Evolutionary conservation across 306 rosid species (phyloP).

Genomic region (Alnus glutinosa): DNA sequence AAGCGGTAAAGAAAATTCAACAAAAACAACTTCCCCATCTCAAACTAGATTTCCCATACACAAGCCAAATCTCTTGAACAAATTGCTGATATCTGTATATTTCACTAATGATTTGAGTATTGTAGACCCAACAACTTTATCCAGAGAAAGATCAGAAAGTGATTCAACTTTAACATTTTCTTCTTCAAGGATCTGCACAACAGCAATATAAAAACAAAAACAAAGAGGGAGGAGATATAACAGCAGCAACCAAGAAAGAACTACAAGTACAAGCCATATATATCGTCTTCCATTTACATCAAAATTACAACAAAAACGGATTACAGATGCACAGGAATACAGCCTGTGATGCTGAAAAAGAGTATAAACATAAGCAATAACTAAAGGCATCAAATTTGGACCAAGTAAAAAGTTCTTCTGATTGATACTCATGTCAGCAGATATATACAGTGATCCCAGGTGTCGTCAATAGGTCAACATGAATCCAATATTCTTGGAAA

Average conservation of each 20-base stretch:
- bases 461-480: constrained; percentile 9
- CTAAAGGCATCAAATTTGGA: background rate
- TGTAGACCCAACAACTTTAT: too few relatives aligned
- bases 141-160: background rate
- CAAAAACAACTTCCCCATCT: too few relatives aligned
- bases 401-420: background rate
- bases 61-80: too few relatives aligned
- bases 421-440: constrained; percentile 18
- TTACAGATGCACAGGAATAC: background rate
- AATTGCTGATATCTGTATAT: too few relatives aligned
- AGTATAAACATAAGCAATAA: background rate
- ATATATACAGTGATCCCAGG: constrained; percentile 38
- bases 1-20: too few relatives aligned
- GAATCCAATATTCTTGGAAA: background rate
- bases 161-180: background rate
- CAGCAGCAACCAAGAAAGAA: background rate
- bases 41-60: too few relatives aligned
- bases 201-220: background rate
- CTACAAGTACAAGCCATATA: background rate
- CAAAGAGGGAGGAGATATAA: too few relatives aligned
- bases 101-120: too few relatives aligned
- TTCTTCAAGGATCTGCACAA: background rate
- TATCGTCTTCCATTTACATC: background rate
- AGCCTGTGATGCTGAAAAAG: background rate
- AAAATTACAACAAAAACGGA: background rate